Base-by-base conservation (phyloP, 805 yeast genomes). In the Candida sonorensis region DNA sequence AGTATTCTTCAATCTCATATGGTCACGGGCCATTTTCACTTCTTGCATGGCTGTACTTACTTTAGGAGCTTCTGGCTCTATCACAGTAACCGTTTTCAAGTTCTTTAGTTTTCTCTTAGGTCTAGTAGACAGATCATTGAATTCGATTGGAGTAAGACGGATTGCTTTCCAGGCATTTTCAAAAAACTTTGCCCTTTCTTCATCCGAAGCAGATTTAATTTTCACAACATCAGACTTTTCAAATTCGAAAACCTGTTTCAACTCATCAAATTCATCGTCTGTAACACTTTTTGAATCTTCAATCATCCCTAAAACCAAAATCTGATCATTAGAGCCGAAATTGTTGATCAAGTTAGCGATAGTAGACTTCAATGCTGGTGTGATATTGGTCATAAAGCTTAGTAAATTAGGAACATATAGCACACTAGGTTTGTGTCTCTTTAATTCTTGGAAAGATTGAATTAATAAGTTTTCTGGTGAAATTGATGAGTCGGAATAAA, bases 361-460 rank as follows among this genome's bases (percentile, higher is more conserved):
- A 2, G 92, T 79, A 1, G 87, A 74, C 40, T 72, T 73, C 1
- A 88, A 85, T 2, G 84, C 66, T 10, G 69, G 75, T 0, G 86
- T 73, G 23, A 84, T 69, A 4, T 84, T 77, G 9, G 61, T 66
- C 34, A 69, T 63, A 87, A 95, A 86, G 8, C 77, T 70, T 36
- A 86, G 86, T 31, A 86, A 61, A 48, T 82, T 81, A 3, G 97
- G 96, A 31, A 92, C 73, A 51, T 73, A 81, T 2, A 92, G 61
- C 11, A 92, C 79, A 7, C 95, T 73, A 0, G 97, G 98, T 37
- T 82, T 81, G 41, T 90, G 94, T 50, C 94, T 73, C 42, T 83
- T 73, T 5, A 94, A 92, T 57, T 92, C 98, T 15, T 81, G 66
- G 48, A 92, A 80, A 25, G 82, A 69, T 51, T 85, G 95, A 18